These are phyloP conservation scores for Strobilomyces confusus DNA, from an alignment of 768 basidiomycete species.

Conservation along the genomic window DNA sequence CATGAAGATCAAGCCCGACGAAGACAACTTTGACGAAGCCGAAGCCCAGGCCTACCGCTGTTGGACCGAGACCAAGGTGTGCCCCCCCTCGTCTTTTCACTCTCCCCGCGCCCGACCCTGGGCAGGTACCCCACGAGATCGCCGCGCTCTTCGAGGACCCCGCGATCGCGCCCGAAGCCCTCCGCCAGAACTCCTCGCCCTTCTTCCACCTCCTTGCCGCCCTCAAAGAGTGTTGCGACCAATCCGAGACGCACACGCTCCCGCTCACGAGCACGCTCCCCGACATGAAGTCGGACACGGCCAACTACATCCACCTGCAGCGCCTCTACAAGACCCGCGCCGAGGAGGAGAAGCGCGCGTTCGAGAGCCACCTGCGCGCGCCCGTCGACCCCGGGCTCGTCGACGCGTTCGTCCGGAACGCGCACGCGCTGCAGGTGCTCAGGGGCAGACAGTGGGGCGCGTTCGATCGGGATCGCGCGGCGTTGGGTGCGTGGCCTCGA, in stretches of 20 bases:
- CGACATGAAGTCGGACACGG: slow-evolving; percentile 93
- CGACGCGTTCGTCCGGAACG: slow-evolving; percentile 76
- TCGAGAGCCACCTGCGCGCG: slow-evolving; percentile 47
- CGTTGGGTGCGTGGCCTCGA: slow-evolving; percentile 41
- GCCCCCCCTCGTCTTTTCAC: background rate
- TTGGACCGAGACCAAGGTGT: slow-evolving; percentile 56
- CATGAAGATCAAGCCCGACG: slow-evolving; percentile 73
- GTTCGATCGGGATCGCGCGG: slow-evolving; percentile 45
- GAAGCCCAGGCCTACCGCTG: slow-evolving; percentile 81
- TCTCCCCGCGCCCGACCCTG: background rate
- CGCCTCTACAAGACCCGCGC: slow-evolving; percentile 78
- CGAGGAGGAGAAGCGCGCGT: slow-evolving; percentile 56
- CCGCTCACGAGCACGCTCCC: slow-evolving; percentile 87
- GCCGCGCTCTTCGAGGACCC: slow-evolving; percentile 59
- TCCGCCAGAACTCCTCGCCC: slow-evolving; percentile 47
- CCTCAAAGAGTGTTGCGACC: slow-evolving; percentile 58
- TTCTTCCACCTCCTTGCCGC: slow-evolving; percentile 82
- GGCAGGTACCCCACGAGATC: slow-evolving; percentile 66
- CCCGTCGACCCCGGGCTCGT: slow-evolving; percentile 50
- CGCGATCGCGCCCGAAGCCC: slow-evolving; percentile 39
- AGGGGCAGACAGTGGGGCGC: slow-evolving; percentile 60
- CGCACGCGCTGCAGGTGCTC: slow-evolving; percentile 66
- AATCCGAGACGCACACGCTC: slow-evolving; percentile 54
- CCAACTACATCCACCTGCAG: slow-evolving; percentile 79
- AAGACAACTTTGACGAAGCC: slow-evolving; percentile 98